Base-by-base conservation (phyloP, 352 stramenopile genomes). In the Phytophthora pisi region DNA sequence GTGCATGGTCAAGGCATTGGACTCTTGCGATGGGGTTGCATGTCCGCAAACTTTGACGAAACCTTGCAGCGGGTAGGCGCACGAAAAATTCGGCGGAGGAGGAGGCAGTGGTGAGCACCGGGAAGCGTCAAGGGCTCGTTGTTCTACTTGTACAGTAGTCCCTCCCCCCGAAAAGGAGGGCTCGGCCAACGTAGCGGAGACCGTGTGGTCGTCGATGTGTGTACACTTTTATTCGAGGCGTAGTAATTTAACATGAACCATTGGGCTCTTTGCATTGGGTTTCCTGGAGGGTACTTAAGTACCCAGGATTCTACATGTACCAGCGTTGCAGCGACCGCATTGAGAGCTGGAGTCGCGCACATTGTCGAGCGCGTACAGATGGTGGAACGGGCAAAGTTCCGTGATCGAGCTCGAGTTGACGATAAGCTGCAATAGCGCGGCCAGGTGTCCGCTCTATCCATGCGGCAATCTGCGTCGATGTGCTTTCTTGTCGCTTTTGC, bases 401-500 rank as follows among this genome's bases (percentile, higher is more conserved):
- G 45, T 62, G 38, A 36, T 55, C 26, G 23, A 26, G 24, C 3
- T 68, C 59, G 59, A 57, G 38, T 63, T 34, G 58, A 64, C 52
- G 59, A 62, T 61, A 2, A 10, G 9, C 45, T 13, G 64, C 46
- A 23, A 57, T 57, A 59, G 57, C 23, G n/a, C 40, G 43, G 42
- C 42, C 57, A 66, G 15, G 40, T 51, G 51, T 36, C 57, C 40
- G 31, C 28, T 55, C 57, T 68, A 59, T 72, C 38, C 65, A 58
- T 58, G 45, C 23, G 58, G 50, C 26, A 61, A 54, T 66, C 66
- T 50, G 28, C 26, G 4, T 47, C 36, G 66, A 74, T 74, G 61
- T 66, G 66, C 38, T 61, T 70, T 57, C n/a, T 55, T 55, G 42
- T n/a, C 42, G 43, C 42, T 61, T 65, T 63, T 69, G 57, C 52